phyloP scores from a whole-genome alignment of 2,329 filamentous ascomycete genomes.

The Alternaria triticimaculans region DNA sequence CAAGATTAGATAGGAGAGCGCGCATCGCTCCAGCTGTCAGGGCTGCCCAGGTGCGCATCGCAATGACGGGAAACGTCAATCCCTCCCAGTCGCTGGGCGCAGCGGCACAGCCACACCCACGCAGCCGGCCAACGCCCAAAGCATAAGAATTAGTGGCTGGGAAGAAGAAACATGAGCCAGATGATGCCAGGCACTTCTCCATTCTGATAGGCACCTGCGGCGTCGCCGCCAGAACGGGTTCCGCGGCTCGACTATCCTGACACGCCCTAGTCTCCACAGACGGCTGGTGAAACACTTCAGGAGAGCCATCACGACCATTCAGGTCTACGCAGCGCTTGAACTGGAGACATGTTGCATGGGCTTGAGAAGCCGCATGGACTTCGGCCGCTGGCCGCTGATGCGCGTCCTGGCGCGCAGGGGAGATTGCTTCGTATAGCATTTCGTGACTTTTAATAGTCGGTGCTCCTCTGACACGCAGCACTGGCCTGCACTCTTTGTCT shows the following conservation, averaged over 20 bases:
- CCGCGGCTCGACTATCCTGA: slow-evolving; percentile 36
- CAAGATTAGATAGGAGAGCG: slow-evolving; percentile 17
- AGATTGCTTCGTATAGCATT: slow-evolving; percentile 34
- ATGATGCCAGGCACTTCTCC: slow-evolving; percentile 30
- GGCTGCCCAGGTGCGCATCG: slow-evolving; percentile 20
- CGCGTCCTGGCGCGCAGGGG: slow-evolving; percentile 17
- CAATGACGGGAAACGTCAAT: slow-evolving; percentile 21
- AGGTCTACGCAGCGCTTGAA: slow-evolving; percentile 26
- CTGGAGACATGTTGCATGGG: slow-evolving; percentile 29
- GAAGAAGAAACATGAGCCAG: slow-evolving; percentile 34
- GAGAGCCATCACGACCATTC: slow-evolving; percentile 36
- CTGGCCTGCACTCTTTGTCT: slow-evolving; percentile 32
- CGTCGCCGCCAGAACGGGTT: slow-evolving; percentile 15
- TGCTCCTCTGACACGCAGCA: slow-evolving; percentile 19
- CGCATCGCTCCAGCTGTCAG: slow-evolving; percentile 1
- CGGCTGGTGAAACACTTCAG: slow-evolving; percentile 43
- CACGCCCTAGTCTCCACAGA: slow-evolving; percentile 43
- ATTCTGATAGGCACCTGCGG: slow-evolving; percentile 28
- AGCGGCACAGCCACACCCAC: slow-evolving; percentile 9
- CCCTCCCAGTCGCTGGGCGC: not conserved
- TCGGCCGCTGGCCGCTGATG: slow-evolving; percentile 23
- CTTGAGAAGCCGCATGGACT: slow-evolving; percentile 30
- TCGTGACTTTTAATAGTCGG: slow-evolving; percentile 36
- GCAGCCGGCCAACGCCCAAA: slow-evolving; percentile 10
- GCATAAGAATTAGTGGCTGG: slow-evolving; percentile 39